Percentiles rank a stretch among this genome's conserved stretches.
These are phyloP conservation scores for Suhomyces choctaworum DNA, from an alignment of 1,139 yeast genomes.

Conservation along the genomic window DNA sequence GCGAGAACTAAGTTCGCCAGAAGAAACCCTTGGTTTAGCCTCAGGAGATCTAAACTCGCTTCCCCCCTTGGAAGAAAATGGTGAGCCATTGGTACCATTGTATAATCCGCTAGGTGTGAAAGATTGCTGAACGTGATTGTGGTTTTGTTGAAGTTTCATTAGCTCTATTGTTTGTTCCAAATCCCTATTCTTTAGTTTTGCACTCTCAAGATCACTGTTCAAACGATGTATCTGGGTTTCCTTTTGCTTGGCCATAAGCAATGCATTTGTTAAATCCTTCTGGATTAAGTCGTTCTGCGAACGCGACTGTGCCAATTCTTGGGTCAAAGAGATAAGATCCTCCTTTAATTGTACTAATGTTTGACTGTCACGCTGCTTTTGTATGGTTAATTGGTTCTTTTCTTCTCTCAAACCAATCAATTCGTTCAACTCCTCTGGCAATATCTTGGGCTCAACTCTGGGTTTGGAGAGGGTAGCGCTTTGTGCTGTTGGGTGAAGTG, in stretches of 20 bases:
- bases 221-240: constrained; percentile 65
- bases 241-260: constrained; percentile 57
- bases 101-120: constrained; percentile 5
- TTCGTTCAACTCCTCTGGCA: constrained; percentile 44
- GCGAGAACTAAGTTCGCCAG: constrained; percentile 45
- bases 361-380: constrained; percentile 40
- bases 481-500: constrained; percentile 18
- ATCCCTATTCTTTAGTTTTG: constrained; percentile 49
- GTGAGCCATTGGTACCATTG: constrained; percentile 13
- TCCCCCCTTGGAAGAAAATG: constrained; percentile 6
- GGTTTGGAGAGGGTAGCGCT: constrained; percentile 3
- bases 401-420: constrained; percentile 54
- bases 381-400: constrained; percentile 51
- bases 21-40: constrained; percentile 24
- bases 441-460: constrained; percentile 15
- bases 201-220: constrained; percentile 59
- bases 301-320: constrained; percentile 39
- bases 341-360: constrained; percentile 43
- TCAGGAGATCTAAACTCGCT: constrained; percentile 16
- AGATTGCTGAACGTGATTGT: constrained; percentile 13
- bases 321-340: constrained; percentile 45
- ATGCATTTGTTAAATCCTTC: constrained; percentile 53
- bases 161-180: constrained; percentile 54
- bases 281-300: constrained; percentile 36
- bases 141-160: constrained; percentile 37